phyloP scores from a whole-genome alignment of 495 filamentous ascomycete species.

The Arthonia radiata region DNA sequence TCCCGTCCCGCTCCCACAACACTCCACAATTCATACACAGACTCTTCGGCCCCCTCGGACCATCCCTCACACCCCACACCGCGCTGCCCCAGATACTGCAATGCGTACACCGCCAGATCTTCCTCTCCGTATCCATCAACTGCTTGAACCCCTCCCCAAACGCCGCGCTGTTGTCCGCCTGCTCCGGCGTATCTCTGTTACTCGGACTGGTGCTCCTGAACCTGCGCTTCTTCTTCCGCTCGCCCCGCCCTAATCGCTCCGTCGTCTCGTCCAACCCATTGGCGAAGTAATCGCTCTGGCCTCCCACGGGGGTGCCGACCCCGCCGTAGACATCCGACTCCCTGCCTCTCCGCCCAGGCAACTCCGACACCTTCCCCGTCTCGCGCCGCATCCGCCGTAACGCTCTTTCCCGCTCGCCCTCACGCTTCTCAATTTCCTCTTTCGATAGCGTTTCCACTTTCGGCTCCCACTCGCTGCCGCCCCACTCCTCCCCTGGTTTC shows the following conservation, averaged over 20 bases:
- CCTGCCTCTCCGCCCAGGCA: constrained; percentile 48
- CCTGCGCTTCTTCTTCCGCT: constrained; percentile 79
- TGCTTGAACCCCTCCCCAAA: too few relatives aligned
- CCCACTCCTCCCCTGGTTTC: too few relatives aligned
- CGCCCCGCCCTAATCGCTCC: constrained; percentile 56
- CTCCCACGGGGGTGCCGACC: neutral
- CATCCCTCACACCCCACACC: constrained; percentile 87
- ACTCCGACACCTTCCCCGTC: constrained; percentile 81
- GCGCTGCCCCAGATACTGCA: constrained; percentile 71
- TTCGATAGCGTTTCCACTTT: constrained; percentile 74
- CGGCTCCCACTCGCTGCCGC: constrained; percentile 85
- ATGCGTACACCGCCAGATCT: constrained; percentile 73
- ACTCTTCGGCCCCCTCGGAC: constrained; percentile 66
- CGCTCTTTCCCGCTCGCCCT: constrained; percentile 82
- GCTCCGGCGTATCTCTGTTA: constrained; percentile 53
- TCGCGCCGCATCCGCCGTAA: constrained; percentile 67
- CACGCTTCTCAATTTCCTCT: constrained; percentile 93
- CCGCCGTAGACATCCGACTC: constrained; percentile 31
- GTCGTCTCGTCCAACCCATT: constrained; percentile 21
- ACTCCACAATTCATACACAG: constrained; percentile 90
- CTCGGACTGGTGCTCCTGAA: constrained; percentile 71
- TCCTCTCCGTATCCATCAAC: constrained; percentile 48
- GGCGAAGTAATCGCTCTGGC: constrained; percentile 14
- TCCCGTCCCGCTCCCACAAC: constrained; percentile 63
- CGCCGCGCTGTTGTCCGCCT: too few relatives aligned